Conservation (phyloP, 805 yeast species). For the Wickerhamomyces sydowiorum region DNA sequence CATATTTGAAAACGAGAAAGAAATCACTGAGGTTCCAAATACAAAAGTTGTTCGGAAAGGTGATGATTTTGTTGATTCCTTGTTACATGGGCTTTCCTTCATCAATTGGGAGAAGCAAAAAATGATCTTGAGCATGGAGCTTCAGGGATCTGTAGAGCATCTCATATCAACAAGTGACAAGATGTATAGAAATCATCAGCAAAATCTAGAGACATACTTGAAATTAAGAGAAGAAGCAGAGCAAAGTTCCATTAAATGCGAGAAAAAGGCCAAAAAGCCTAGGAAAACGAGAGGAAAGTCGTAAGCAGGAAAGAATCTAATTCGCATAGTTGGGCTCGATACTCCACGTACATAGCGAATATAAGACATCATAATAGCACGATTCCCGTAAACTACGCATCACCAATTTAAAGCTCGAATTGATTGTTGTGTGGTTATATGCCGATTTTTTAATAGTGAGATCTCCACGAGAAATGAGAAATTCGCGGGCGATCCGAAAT, state of each 20-base stretch:
- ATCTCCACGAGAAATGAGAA: too few species aligned
- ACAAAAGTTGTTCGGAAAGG: conserved; percentile 12
- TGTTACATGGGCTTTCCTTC: conserved; percentile 20
- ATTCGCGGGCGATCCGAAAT: neutral
- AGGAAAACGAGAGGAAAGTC: too few species aligned
- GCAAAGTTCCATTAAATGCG: too few species aligned
- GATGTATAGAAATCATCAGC: conserved; percentile 10
- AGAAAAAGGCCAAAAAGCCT: too few species aligned
- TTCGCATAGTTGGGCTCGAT: too few species aligned
- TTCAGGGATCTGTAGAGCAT: conserved; percentile 11
- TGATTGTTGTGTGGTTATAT: neutral
- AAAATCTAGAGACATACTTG: too few species aligned
- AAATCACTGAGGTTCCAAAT: neutral
- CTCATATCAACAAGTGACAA: conserved; percentile 13
- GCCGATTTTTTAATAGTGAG: neutral
- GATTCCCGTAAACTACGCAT: too few species aligned
- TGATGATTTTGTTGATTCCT: conserved; percentile 21
- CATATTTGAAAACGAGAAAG: neutral
- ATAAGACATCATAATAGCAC: too few species aligned
- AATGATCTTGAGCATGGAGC: conserved; percentile 16
- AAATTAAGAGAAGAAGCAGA: too few species aligned
- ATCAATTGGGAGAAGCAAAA: conserved; percentile 21
- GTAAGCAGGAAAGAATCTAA: too few species aligned
- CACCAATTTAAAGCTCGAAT: too few species aligned
- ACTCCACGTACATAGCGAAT: too few species aligned